Conservation (phyloP, 352 stramenopile genomes). For the Phytophthora hibernalis region DNA sequence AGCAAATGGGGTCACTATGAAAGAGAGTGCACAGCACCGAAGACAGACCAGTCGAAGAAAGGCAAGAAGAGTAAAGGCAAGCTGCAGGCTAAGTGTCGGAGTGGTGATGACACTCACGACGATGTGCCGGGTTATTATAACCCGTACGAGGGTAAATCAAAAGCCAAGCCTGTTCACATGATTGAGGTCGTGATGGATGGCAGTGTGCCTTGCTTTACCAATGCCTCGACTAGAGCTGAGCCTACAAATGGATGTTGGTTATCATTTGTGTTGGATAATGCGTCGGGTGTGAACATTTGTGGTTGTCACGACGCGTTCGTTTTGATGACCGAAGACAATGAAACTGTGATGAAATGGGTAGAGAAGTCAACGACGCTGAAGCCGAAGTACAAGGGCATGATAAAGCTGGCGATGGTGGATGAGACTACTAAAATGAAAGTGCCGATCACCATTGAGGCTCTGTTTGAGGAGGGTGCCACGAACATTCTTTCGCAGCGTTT, state of each 20-base stretch:
- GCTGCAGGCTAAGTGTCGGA: not conserved
- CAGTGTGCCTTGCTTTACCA: not conserved
- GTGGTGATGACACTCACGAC: not conserved
- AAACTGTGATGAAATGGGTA: not conserved
- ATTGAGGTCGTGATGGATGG: not conserved
- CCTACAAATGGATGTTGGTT: not conserved
- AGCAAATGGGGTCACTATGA: constrained; percentile 12
- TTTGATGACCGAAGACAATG: not conserved
- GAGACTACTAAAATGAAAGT: not conserved
- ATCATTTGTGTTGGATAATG: constrained; percentile 17
- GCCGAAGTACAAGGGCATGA: not conserved
- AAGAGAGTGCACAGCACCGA: constrained; percentile 1
- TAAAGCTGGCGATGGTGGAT: constrained; percentile 6
- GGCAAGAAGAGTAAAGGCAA: not conserved
- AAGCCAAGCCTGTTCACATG: constrained; percentile 2
- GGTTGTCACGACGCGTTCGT: constrained; percentile 1
- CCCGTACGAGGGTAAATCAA: not conserved
- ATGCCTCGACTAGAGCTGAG: not conserved
- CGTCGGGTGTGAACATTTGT: constrained; percentile 2
- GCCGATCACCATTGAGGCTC: constrained; percentile 10
- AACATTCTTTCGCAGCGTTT: constrained; percentile 6
- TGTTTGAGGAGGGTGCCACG: constrained; percentile 12
- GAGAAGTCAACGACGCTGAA: not conserved
- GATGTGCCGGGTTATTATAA: not conserved
- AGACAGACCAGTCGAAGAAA: not conserved